A percentile compares a stretch with the other conserved stretches of the same genome.
Evolutionary conservation across 495 filamentous ascomycete species (phyloP).

Genomic region (Bathelium albidoporum): DNA sequence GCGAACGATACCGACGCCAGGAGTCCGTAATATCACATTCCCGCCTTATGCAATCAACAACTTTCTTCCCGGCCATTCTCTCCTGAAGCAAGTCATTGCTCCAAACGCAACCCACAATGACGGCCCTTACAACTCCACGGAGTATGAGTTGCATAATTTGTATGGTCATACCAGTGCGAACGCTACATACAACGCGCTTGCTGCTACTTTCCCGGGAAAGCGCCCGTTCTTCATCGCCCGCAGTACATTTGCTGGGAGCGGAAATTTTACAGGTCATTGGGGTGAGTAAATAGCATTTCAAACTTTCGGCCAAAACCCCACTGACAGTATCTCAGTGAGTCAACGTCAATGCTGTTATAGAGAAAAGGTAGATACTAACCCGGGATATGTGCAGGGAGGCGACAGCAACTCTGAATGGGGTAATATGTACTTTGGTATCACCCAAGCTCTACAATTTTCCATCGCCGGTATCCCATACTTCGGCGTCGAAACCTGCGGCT

Average conservation of each 20-base stretch:
- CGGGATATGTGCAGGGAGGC: constrained; percentile 37
- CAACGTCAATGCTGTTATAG: neutral
- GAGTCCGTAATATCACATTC: constrained; percentile 17
- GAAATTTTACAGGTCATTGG: constrained; percentile 14
- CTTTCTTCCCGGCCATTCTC: constrained; percentile 14
- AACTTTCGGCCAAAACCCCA: no score
- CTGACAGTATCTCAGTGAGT: no score
- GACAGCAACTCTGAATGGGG: constrained; percentile 48
- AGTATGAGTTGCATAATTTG: constrained; percentile 20
- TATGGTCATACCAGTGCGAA: constrained; percentile 15
- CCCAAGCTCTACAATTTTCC: constrained; percentile 14
- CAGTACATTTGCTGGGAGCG: constrained; percentile 15
- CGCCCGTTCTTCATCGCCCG: constrained; percentile 18
- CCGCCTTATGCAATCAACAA: constrained; percentile 21
- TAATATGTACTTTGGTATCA: constrained; percentile 36
- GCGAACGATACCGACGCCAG: constrained; percentile 14
- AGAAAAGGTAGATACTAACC: neutral
- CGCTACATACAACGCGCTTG: constrained; percentile 18
- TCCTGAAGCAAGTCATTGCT: constrained; percentile 16
- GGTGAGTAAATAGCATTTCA: constrained; percentile 29
- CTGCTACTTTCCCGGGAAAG: constrained; percentile 7
- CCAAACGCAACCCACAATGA: constrained; percentile 19
- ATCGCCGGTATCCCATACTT: constrained; percentile 19
- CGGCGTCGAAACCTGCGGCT: constrained; percentile 20
- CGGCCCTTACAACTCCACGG: constrained; percentile 17